phyloP scores from a whole-genome alignment of 2,329 filamentous ascomycete species.

The Tolypocladium paradoxum region DNA sequence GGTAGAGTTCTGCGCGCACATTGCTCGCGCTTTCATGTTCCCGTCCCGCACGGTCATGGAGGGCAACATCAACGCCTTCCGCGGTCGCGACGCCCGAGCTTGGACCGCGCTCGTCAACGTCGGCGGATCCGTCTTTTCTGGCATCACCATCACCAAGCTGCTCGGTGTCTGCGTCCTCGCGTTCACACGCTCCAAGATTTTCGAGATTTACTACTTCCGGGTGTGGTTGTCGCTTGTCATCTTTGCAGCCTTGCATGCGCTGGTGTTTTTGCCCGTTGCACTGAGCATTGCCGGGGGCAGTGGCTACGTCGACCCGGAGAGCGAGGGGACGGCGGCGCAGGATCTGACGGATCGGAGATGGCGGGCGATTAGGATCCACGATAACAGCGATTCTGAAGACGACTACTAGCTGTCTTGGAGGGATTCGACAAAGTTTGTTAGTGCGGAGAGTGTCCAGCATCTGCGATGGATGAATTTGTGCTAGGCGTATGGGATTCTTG shows the following conservation, averaged over 20 bases:
- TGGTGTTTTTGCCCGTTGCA: conserved; percentile 85
- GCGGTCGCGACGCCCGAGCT: conserved; percentile 71
- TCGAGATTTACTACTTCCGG: conserved; percentile 98
- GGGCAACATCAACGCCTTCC: conserved; percentile 61
- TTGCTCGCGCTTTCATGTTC: conserved; percentile 92
- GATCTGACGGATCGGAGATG: conserved; percentile 74
- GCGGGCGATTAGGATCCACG: conserved; percentile 65
- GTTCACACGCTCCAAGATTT: conserved; percentile 95
- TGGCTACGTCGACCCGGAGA: conserved; percentile 80
- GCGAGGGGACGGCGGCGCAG: conserved; percentile 79
- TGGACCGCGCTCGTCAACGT: conserved; percentile 95
- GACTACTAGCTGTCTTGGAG: conserved; percentile 26
- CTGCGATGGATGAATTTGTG: neutral
- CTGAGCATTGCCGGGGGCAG: conserved; percentile 77
- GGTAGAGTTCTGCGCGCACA: conserved; percentile 95
- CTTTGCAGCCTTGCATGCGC: conserved; percentile 77
- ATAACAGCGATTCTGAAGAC: conserved; percentile 65
- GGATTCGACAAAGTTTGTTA: neutral
- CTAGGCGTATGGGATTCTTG: neutral
- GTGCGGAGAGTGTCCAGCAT: neutral
- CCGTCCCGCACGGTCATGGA: conserved; percentile 76
- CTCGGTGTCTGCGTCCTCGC: conserved; percentile 85
- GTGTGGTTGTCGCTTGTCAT: conserved; percentile 89
- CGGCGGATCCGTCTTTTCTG: conserved; percentile 86
- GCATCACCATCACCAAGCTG: conserved; percentile 92